These are phyloP conservation scores for Pythium dissimile DNA, from an alignment of 352 stramenopile genomes.

Conservation along the genomic window DNA sequence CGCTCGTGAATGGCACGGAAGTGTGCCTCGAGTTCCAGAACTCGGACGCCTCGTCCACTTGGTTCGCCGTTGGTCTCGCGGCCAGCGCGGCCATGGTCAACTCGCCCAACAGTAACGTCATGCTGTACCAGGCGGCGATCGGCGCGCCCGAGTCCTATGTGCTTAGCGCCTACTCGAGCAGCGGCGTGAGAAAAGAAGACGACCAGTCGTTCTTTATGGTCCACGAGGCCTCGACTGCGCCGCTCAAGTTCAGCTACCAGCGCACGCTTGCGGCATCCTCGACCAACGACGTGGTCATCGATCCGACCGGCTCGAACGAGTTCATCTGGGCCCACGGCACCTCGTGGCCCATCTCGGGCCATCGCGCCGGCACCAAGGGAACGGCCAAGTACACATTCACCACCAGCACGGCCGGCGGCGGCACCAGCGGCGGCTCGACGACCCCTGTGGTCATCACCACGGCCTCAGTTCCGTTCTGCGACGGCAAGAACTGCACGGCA, in stretches of 20 bases:
- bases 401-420: conserved; percentile 8
- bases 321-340: conserved; percentile 77
- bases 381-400: conserved; percentile 50
- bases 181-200: conserved; percentile 36
- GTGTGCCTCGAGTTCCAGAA: conserved; percentile 69
- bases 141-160: conserved; percentile 41
- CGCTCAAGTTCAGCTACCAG: conserved; percentile 72
- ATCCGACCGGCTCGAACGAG: conserved; percentile 24
- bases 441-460: background rate
- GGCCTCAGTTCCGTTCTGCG: conserved; percentile 32
- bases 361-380: conserved; percentile 45
- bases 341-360: conserved; percentile 57
- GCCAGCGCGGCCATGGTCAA: conserved; percentile 55
- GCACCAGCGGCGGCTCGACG: conserved; percentile 7
- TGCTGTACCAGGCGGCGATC: conserved; percentile 57
- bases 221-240: conserved; percentile 29
- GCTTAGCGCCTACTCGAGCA: conserved; percentile 46
- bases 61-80: conserved; percentile 63
- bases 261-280: conserved; percentile 48
- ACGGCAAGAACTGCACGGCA: conserved; percentile 57
- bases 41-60: conserved; percentile 35
- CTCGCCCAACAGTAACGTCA: conserved; percentile 59
- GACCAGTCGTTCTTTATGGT: conserved; percentile 42
- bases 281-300: conserved; percentile 45
- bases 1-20: conserved; percentile 49